Evolutionary conservation across 257 asterid species (phyloP), one percentile per base, ranked within the genome.

Genomic region (Orobanche coerulescens): DNA sequence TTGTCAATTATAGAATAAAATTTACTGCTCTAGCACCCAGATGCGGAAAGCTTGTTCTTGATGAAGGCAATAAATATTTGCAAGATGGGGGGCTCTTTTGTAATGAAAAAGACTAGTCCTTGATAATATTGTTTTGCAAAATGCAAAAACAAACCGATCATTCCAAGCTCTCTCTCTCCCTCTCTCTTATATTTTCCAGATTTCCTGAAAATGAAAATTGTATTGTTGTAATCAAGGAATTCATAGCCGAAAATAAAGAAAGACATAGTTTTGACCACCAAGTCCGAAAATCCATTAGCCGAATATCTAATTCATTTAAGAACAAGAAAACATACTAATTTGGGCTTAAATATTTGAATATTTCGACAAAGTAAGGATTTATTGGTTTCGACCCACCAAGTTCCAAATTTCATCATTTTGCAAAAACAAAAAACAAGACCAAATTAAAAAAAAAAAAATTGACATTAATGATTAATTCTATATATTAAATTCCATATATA

Each of bases 71-170:
- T 22, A 73, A 65, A 67, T 74, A 46, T 40, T 71, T 73, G 50
- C 69, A 60, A 72, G 76, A 31, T 20, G 82, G 65, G 72, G n/a
- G n/a, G n/a, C n/a, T 71, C 75, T 74, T 55, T 79, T 36, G 80
- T 24, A 25, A 40, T 70, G n/a, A 37, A 72, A 64, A 75, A 11
- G 69, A 53, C 73, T 68, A 59, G 78, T 69, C 68, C 70, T 77
- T 22, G 83, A 69, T 52, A 79, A 65, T 64, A 79, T 49, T 48
- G 76, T 74, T 22, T 86, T 48, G 14, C 74, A 69, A 76, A 76
- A 87, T 71, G 85, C 78, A 75, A 82, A 69, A 91, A 79, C 91
- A 79, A 78, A 71, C 87, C 62, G 73, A 71, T 78, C 95, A 91
- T 91, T 79, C 78, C 86, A 78, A 68, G 68, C 55, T 30, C 65